phyloP scores from a whole-genome alignment of 2,329 filamentous ascomycete genomes.

The Paraconiothyrium sp. region DNA sequence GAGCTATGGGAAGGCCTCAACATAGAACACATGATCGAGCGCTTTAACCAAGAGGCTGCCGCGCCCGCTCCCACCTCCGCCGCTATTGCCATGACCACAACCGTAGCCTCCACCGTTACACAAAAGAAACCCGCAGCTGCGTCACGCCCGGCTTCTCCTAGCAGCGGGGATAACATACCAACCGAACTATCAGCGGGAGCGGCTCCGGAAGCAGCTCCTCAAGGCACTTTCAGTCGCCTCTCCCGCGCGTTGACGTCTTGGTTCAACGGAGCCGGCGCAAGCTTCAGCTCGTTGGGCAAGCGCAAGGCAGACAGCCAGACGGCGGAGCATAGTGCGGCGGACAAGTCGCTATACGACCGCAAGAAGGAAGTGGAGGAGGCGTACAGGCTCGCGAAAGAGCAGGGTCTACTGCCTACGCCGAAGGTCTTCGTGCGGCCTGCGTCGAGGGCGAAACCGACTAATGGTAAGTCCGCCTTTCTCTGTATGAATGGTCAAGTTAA shows the following conservation, averaged over 20 bases:
- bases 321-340: slow-evolving; percentile 24
- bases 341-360: slow-evolving; percentile 25
- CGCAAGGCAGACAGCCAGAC: slow-evolving; percentile 38
- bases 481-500: not conserved
- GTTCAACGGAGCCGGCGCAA: slow-evolving; percentile 23
- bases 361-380: slow-evolving; percentile 42
- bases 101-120: slow-evolving; percentile 9
- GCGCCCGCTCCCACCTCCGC: slow-evolving; percentile 22
- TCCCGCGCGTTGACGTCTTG: slow-evolving; percentile 38
- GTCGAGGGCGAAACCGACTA: slow-evolving; percentile 26
- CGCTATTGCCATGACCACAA: slow-evolving; percentile 1
- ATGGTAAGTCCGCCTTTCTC: slow-evolving; percentile 13
- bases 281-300: slow-evolving; percentile 39
- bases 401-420: slow-evolving; percentile 44
- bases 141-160: slow-evolving; percentile 6
- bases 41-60: slow-evolving; percentile 67
- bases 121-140: slow-evolving; percentile 4
- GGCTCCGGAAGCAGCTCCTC: slow-evolving; percentile 24
- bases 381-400: slow-evolving; percentile 43
- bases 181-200: slow-evolving; percentile 14
- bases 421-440: slow-evolving; percentile 44
- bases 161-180: not conserved
- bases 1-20: slow-evolving; percentile 83
- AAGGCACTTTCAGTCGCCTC: slow-evolving; percentile 41
- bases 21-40: slow-evolving; percentile 94